Evolutionary conservation across 2,329 filamentous ascomycete species (phyloP).

Genomic region (Emericellopsis cladophorae): DNA sequence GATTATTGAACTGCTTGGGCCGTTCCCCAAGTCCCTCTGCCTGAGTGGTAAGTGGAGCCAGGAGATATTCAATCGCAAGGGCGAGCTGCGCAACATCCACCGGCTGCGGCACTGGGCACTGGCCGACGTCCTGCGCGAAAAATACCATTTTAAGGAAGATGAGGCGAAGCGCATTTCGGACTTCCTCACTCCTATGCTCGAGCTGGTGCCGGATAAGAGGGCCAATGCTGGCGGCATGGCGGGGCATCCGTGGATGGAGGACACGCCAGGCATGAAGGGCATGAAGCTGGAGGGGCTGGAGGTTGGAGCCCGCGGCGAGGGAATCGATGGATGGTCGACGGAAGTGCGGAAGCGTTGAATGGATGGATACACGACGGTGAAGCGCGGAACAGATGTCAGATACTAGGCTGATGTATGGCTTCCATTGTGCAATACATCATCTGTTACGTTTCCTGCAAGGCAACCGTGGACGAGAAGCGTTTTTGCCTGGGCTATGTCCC

Average conservation of each 20-base stretch:
- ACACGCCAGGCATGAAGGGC: constrained; percentile 79
- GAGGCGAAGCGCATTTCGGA: constrained; percentile 67
- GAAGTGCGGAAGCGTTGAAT: constrained; percentile 72
- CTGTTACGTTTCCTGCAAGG: not conserved
- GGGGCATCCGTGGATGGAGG: constrained; percentile 68
- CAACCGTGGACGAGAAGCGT: not conserved
- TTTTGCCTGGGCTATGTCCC: too few relatives aligned
- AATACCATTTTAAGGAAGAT: constrained; percentile 85
- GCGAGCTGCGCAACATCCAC: constrained; percentile 94
- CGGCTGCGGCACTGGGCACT: constrained; percentile 91
- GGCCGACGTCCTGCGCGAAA: constrained; percentile 84
- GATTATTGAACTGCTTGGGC: constrained; percentile 91
- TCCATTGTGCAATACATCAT: not conserved
- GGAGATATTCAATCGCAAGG: constrained; percentile 97
- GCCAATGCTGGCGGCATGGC: constrained; percentile 96
- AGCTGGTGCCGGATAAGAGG: constrained; percentile 74
- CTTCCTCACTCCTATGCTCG: constrained; percentile 84
- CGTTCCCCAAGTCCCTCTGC: constrained; percentile 85
- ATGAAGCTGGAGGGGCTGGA: constrained; percentile 59
- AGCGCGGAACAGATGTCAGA: not conserved
- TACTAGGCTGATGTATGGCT: not conserved
- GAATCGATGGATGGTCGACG: constrained; percentile 84
- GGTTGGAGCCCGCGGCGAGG: constrained; percentile 75
- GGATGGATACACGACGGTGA: not conserved
- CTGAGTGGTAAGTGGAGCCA: constrained; percentile 93